Conservation (phyloP, 2,329 filamentous ascomycete species). For the Monilinia fructicola region DNA sequence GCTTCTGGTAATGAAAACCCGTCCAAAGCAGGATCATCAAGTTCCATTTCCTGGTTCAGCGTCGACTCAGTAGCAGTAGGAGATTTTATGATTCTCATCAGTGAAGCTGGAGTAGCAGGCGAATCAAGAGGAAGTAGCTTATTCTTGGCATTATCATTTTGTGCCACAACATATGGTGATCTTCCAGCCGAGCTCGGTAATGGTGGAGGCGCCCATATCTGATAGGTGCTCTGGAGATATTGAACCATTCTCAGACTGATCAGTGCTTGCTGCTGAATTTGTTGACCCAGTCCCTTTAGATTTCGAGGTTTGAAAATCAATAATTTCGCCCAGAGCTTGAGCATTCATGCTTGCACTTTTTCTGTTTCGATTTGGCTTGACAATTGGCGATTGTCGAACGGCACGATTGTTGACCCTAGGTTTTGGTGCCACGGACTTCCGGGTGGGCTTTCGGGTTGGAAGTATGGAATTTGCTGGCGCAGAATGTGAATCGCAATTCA, state of each 20-base stretch:
- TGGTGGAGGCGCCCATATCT: slow-evolving; percentile 67
- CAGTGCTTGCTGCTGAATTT: slow-evolving; percentile 42
- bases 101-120: slow-evolving; percentile 81
- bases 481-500: slow-evolving; percentile 37
- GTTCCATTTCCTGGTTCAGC: slow-evolving; percentile 49
- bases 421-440: slow-evolving; percentile 30
- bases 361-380: slow-evolving; percentile 46
- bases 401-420: slow-evolving; percentile 37
- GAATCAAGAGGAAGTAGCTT: slow-evolving; percentile 42
- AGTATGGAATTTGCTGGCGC: slow-evolving; percentile 31
- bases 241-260: slow-evolving; percentile 62
- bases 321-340: slow-evolving; percentile 43
- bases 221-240: slow-evolving; percentile 63
- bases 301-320: slow-evolving; percentile 41
- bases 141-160: slow-evolving; percentile 46
- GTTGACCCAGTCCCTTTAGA: slow-evolving; percentile 43
- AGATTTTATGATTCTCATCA: slow-evolving; percentile 68
- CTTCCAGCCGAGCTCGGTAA: slow-evolving; percentile 62
- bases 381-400: slow-evolving; percentile 44
- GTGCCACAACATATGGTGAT: slow-evolving; percentile 66
- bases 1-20: slow-evolving; percentile 75
- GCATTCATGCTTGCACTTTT: slow-evolving; percentile 46
- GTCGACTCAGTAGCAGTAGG: slow-evolving; percentile 40
- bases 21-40: slow-evolving; percentile 57
- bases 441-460: slow-evolving; percentile 31